phyloP scores from a whole-genome alignment of 352 stramenopile genomes.

The Phytopythium chamaehyphon region DNA sequence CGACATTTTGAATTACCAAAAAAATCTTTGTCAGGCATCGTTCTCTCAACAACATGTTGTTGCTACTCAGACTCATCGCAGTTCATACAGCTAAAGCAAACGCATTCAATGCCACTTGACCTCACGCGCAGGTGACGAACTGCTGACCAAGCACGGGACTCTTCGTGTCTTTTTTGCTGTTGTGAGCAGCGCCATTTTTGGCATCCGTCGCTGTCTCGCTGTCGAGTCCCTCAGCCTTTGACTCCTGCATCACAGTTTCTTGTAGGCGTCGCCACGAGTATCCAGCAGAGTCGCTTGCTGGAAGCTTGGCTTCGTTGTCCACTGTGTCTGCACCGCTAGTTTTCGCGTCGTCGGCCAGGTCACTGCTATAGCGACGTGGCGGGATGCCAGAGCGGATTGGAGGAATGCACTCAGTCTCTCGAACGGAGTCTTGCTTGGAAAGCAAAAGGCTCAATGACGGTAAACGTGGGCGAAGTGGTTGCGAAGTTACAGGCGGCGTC shows the following conservation, averaged over 20 bases:
- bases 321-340: neutral
- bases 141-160: too few species aligned
- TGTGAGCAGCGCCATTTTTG: too few species aligned
- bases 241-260: conserved; percentile 68
- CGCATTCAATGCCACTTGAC: too few species aligned
- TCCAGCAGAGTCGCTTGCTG: conserved; percentile 24
- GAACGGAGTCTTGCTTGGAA: neutral
- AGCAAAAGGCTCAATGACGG: conserved; percentile 2
- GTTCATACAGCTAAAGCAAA: too few species aligned
- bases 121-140: too few species aligned
- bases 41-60: too few species aligned
- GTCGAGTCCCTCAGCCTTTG: conserved; percentile 48
- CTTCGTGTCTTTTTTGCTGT: too few species aligned
- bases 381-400: conserved; percentile 1
- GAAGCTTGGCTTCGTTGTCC: neutral
- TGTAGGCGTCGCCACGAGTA: conserved; percentile 79
- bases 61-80: too few species aligned
- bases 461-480: neutral
- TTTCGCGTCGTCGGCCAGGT: neutral
- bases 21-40: too few species aligned
- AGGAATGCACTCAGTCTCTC: neutral
- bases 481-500: neutral
- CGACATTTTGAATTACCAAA: too few species aligned
- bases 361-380: conserved; percentile 1
- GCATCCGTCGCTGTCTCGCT: conserved; percentile 25